Conservation (phyloP, 495 filamentous ascomycete species). For the Xylaria grammica region DNA sequence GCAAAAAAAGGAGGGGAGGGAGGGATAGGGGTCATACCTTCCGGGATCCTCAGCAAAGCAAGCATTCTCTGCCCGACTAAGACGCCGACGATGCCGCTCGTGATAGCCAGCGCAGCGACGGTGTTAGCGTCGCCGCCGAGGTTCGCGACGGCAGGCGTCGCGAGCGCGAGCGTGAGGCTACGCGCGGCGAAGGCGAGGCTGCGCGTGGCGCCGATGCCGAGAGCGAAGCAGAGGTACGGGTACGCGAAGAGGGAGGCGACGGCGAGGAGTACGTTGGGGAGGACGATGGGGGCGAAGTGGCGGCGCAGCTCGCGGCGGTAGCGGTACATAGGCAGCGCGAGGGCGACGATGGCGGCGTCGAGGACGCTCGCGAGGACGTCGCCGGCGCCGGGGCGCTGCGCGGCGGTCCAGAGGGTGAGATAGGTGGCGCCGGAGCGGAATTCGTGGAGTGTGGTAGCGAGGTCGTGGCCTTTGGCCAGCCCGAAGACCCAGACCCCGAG, state of each 20-base stretch:
- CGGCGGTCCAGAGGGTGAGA: slow-evolving; percentile 35
- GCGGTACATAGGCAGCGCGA: slow-evolving; percentile 60
- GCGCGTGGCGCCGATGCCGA: slow-evolving; percentile 52
- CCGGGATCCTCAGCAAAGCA: slow-evolving; percentile 49
- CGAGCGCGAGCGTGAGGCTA: slow-evolving; percentile 59
- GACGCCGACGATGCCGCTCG: slow-evolving; percentile 58
- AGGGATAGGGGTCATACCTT: slow-evolving; percentile 40
- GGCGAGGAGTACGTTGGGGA: slow-evolving; percentile 53
- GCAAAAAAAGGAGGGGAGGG: background rate
- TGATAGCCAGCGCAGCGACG: slow-evolving; percentile 56
- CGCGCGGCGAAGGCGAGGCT: slow-evolving; percentile 55
- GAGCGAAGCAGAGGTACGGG: slow-evolving; percentile 50
- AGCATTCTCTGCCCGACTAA: slow-evolving; percentile 52
- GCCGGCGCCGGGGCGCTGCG: slow-evolving; percentile 50
- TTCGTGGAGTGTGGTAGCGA: slow-evolving; percentile 39
- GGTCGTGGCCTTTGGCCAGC: slow-evolving; percentile 31
- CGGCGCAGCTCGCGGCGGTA: slow-evolving; percentile 54
- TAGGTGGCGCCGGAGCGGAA: slow-evolving; percentile 56
- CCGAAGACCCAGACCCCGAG: slow-evolving; percentile 53
- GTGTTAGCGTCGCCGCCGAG: slow-evolving; percentile 59
- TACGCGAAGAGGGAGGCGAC: slow-evolving; percentile 57
- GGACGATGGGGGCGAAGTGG: slow-evolving; percentile 54
- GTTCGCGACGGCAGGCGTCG: slow-evolving; percentile 52
- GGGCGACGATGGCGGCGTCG: slow-evolving; percentile 58
- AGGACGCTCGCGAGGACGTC: slow-evolving; percentile 55